phyloP scores from a whole-genome alignment of 371 early-diverging fungal species.

The Rhizopus delemar region DNA sequence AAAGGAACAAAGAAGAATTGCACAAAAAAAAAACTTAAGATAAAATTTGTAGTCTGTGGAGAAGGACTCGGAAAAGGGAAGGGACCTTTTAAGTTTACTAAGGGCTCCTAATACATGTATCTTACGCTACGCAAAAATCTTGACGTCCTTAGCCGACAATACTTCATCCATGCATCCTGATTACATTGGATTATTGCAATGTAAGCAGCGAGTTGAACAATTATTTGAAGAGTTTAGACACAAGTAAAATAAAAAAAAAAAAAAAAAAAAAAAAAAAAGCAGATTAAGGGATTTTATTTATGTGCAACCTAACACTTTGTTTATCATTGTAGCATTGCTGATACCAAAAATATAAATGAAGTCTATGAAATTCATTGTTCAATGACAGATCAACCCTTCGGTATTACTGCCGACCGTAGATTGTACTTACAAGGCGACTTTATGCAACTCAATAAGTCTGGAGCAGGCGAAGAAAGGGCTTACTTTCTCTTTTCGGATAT shows the following conservation, averaged over 20 bases:
- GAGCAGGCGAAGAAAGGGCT: slow-evolving; percentile 32
- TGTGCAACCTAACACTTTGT: too few relatives aligned
- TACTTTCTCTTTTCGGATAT: slow-evolving; percentile 48
- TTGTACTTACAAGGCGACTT: slow-evolving; percentile 14
- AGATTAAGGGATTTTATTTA: too few relatives aligned
- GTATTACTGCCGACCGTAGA: slow-evolving; percentile 38
- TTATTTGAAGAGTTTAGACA: slow-evolving; percentile 31
- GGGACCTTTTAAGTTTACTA: slow-evolving; percentile 34
- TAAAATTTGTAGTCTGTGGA: slow-evolving; percentile 3
- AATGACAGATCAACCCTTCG: slow-evolving; percentile 39
- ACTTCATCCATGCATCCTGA: slow-evolving; percentile 53
- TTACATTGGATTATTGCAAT: slow-evolving; percentile 33
- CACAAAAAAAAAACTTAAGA: neutral
- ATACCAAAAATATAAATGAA: slow-evolving; percentile 40
- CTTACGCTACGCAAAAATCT: slow-evolving; percentile 26
- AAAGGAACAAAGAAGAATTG: neutral
- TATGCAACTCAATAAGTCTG: slow-evolving; percentile 14
- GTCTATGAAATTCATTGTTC: slow-evolving; percentile 37
- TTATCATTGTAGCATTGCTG: slow-evolving; percentile 21
- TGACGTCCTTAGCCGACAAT: slow-evolving; percentile 33
- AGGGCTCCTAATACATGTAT: slow-evolving; percentile 38
- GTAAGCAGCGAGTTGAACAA: slow-evolving; percentile 27
- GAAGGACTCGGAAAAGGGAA: slow-evolving; percentile 6
- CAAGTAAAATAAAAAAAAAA: slow-evolving; percentile 8
- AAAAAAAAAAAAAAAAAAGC: neutral